Conservation (phyloP, 2,329 filamentous ascomycete genomes). For the Nothophoma quercina region DNA sequence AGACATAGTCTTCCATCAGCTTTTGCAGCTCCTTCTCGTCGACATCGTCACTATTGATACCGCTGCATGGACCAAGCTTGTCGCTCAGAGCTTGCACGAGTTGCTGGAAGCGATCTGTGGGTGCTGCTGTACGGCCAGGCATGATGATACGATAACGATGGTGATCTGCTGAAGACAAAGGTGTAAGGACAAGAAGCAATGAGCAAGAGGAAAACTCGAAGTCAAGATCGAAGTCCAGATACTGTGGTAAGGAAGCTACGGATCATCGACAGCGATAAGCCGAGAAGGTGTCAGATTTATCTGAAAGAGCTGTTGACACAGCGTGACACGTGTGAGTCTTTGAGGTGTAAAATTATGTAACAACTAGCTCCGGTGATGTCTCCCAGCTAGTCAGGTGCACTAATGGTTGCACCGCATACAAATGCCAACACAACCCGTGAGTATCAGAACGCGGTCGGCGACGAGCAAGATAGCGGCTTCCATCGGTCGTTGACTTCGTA, state of each 20-base stretch:
- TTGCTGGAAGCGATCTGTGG: constrained; percentile 63
- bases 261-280: constrained; percentile 17
- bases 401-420: constrained; percentile 15
- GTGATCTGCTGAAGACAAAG: not conserved
- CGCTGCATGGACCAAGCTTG: constrained; percentile 80
- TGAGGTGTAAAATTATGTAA: constrained; percentile 39
- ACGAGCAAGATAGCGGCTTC: constrained; percentile 28
- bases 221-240: not conserved
- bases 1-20: constrained; percentile 78
- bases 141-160: constrained; percentile 21
- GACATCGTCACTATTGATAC: constrained; percentile 82
- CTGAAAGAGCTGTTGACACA: constrained; percentile 16
- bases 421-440: constrained; percentile 10
- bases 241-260: constrained; percentile 9
- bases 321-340: constrained; percentile 18
- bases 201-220: not conserved
- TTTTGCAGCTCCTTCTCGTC: constrained; percentile 74
- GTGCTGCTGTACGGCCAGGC: constrained; percentile 29
- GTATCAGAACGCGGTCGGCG: constrained; percentile 13
- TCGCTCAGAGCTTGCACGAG: constrained; percentile 77
- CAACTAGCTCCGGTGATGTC: constrained; percentile 27
- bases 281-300: constrained; percentile 17
- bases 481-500: constrained; percentile 24
- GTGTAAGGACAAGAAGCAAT: not conserved
- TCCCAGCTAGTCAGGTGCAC: constrained; percentile 31